Evolutionary conservation across 352 stramenopile species (phyloP), one percentile per base, ranked within the genome.

Genomic region (Globisporangium paddicum): DNA sequence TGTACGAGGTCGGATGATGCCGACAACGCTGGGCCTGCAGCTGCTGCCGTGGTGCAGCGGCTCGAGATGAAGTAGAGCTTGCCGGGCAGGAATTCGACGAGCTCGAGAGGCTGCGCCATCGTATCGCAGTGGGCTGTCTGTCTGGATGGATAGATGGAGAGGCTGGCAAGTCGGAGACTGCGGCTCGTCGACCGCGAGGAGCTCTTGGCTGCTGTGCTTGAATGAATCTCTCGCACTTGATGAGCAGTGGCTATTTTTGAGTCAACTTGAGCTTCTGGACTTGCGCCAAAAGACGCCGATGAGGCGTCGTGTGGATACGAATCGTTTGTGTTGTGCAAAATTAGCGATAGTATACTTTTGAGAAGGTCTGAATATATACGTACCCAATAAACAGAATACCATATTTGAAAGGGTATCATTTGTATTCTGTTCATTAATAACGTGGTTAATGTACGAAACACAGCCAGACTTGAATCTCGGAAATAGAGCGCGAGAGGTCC

Each of bases 1-100:
- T 67, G 42, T 25, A 71, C 52, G 7, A 42, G 48, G 16, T 56
- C 38, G 0, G 40, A 45, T 2, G 26, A 42, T 10, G 57, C 10
- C 16, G 49, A 26, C 47, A n/a, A n/a, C n/a, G n/a, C n/a, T n/a
- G n/a, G n/a, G n/a, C n/a, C n/a, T n/a, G n/a, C n/a, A 25, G n/a
- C 35, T 5, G 37, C 0, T 35, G 38, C 2, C 19, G 30, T n/a
- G n/a, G 25, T 21, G 46, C 49, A 37, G 18, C 54, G 34, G 26
- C 62, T 66, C 61, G 64, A 72, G 38, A 72, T 38, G 38, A 67
- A 73, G 55, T 73, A 80, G 42, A 80, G 55, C 25, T 63, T 56
- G 2, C 69, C 66, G 6, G 69, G 60, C 14, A 75, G 26, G 35
- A 63, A 64, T 50, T 80, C 72, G 54, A 80, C 41, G 19, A 78